Base-by-base conservation (phyloP, 441 rosid species). In the Macaranga tanarius region DNA sequence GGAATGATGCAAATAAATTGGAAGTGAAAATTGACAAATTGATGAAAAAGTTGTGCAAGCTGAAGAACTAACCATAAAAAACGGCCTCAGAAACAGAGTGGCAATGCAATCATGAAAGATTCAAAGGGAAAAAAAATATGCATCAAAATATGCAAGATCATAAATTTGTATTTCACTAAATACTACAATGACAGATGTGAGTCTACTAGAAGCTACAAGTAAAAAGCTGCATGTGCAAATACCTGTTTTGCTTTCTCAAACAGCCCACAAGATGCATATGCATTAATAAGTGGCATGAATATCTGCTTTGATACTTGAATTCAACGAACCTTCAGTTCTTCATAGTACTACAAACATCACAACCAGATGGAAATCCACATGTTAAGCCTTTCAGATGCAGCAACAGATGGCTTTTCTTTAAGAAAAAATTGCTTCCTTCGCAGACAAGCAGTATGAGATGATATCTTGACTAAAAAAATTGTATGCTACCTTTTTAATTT, bases 241-340 rank as follows among this genome's bases (percentile, higher is more conserved):
- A 90, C 99, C 94, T 84, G 86, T 75, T 90, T 91, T 68, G 99
- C 92, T 83, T 90, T 91, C 79, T 90, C 95, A 84, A 88, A 82
- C 62, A 85, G 88, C 69, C 96, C 88, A 74, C 85, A 88, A 67
- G 83, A 69, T 78, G 91, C 83, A 79, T 89, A 92, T 75, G 96
- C 93, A 84, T 77, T 87, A 71, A 95, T 80, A 23, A 90, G 90
- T 51, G 90, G 81, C 92, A 89, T 86, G 77, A 70, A 92, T 48
- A 85, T 65, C 22, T 85, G 77, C 88, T 90, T 95, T 26, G 86
- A 80, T 40, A 63, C 59, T 80, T 71, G 81, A 75, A 88, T n/a
- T 78, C 89, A 83, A 19, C 79, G 67, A 71, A 28, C 19, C 73
- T 73, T 82, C 83, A 87, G 65, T 80, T 87, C 87, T 81, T 83